Percentiles rank a stretch among this genome's conserved stretches.
These are phyloP conservation scores for Phytophthora brassicae DNA, from an alignment of 352 stramenopile species.

Conservation along the genomic window DNA sequence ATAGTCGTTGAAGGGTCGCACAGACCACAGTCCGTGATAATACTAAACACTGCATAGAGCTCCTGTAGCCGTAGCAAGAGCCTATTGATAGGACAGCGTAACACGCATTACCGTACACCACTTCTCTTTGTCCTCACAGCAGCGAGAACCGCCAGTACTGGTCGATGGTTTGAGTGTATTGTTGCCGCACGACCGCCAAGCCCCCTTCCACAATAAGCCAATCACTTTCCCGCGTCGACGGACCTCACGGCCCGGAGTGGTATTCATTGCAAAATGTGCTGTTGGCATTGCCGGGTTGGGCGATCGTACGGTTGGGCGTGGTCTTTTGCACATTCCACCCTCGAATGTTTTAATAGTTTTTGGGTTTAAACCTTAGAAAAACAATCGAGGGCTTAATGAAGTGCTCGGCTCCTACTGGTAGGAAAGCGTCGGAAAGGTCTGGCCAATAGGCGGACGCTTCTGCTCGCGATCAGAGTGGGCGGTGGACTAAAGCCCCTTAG, in stretches of 20 bases:
- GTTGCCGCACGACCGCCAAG: constrained; percentile 1
- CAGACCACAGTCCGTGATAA: no score
- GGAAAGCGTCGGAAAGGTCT: not conserved
- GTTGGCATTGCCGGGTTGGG: not conserved
- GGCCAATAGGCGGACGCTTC: not conserved
- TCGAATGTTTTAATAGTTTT: not conserved
- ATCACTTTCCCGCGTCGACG: constrained; percentile 5
- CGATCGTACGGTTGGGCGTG: not conserved
- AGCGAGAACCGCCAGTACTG: no score
- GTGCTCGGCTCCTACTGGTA: not conserved
- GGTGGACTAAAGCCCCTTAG: not conserved
- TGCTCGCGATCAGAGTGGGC: constrained; percentile 1
- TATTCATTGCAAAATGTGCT: constrained; percentile 2
- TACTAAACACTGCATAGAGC: no score
- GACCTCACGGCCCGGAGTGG: not conserved
- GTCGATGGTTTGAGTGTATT: not conserved
- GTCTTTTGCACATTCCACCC: constrained; percentile 1
- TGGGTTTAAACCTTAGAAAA: not conserved
- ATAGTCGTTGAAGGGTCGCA: no score
- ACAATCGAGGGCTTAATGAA: not conserved
- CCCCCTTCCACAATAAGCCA: not conserved
- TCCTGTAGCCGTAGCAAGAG: no score
- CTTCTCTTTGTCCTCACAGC: no score
- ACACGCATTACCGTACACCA: no score
- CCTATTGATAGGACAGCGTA: no score